A percentile compares a stretch with the other conserved stretches of the same genome.
These are phyloP conservation scores for Fraxinus sp. DNA, from an alignment of 305 asterid genomes.

Conservation along the genomic window DNA sequence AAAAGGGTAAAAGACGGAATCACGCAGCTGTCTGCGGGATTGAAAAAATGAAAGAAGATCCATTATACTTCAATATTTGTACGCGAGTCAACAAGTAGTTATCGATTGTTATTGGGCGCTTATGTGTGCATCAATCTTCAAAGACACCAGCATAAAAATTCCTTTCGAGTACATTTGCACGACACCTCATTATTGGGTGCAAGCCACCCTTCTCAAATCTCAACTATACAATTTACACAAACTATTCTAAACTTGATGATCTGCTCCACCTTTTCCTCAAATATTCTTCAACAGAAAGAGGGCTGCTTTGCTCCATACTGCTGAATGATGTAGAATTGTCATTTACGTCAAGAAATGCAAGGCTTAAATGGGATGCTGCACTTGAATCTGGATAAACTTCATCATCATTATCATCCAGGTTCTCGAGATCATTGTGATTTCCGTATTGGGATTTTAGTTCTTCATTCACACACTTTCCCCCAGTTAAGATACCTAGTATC, in stretches of 20 bases:
- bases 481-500: conserved; percentile 62
- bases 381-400: conserved; percentile 92
- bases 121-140: not conserved
- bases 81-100: not conserved
- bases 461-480: conserved; percentile 41
- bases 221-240: not conserved
- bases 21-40: no score
- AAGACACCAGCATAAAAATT: not conserved
- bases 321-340: conserved; percentile 58
- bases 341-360: conserved; percentile 70
- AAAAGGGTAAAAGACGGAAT: no score
- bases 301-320: conserved; percentile 72
- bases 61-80: not conserved
- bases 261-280: conserved; percentile 70
- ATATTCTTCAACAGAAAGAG: conserved; percentile 68
- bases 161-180: conserved; percentile 19
- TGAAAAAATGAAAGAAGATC: no score
- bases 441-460: conserved; percentile 15
- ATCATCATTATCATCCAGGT: conserved; percentile 61
- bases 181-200: conserved; percentile 44
- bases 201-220: not conserved
- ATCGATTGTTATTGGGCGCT: not conserved
- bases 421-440: conserved; percentile 30
- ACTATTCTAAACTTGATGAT: conserved; percentile 66
- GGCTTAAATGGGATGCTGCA: conserved; percentile 73